Base-by-base conservation (phyloP, 371 early-diverging fungal genomes). In the Pancytospora philotis region DNA sequence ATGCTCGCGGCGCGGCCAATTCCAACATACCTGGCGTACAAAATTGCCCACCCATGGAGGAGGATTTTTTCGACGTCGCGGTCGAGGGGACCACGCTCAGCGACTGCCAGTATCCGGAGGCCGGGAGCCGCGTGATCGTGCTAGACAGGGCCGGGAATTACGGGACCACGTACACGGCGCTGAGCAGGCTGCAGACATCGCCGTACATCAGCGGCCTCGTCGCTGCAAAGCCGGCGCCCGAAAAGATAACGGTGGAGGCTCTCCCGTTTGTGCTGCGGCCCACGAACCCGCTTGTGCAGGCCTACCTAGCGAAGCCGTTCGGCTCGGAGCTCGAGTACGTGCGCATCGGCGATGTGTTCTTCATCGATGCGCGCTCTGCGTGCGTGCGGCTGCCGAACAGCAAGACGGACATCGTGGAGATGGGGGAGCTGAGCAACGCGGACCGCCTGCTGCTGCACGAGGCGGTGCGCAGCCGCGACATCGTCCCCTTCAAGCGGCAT, bases 201-300 rank as follows among this genome's bases (percentile, higher is more conserved):
- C 6, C 6, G 6, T 45, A 45, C 36, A 34, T 59, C 52, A 19
- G 6, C n/a, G 37, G 28, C 36, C 22, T 37, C 36, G 52, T n/a
- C 35, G 49, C 28, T 6, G n/a, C 28, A 28, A 59, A 31, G 10
- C 19, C n/a, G 10, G 6, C 8, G 8, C 39, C 8, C 10, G 36
- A 59, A 59, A 8, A 6, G 6, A 22, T 59, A 6, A 6, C 35
- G 28, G 27, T 27, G 16, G 60, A 59, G 22, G 35, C 39, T 8
- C 60, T 59, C 39, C 60, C 60, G 19, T 19, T 19, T 37, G n/a
- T 59, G 6, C 6, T 59, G 52, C n/a, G 60, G n/a, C 35, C 10
- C 6, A 59, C 22, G 6, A 34, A 22, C 52, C 35, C 6, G 52
- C n/a, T 34, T 19, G 49, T 59, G 37, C 36, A 59, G 22, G 8